A percentile compares a stretch with the other conserved stretches of the same genome.
These are phyloP conservation scores for Drechslerella coelobrocha DNA, from an alignment of 2,329 filamentous ascomycete genomes.

Conservation along the genomic window DNA sequence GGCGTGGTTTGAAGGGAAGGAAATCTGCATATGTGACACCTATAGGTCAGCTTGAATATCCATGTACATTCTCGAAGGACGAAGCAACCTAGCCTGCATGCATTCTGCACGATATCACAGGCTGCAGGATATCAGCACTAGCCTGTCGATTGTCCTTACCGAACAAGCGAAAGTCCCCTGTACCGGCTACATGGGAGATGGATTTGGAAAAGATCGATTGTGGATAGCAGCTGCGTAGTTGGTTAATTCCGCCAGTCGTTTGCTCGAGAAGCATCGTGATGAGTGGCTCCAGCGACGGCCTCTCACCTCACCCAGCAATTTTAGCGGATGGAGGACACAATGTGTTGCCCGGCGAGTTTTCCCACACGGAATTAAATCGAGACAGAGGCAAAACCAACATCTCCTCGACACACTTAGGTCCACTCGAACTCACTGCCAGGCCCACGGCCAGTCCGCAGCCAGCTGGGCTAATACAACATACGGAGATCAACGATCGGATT, in stretches of 20 bases:
- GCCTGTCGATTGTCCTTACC: slow-evolving; percentile 1
- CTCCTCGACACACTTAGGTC: slow-evolving; percentile 29
- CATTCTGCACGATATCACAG: background rate
- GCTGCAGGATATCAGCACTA: background rate
- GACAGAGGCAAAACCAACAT: slow-evolving; percentile 39
- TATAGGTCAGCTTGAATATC: background rate
- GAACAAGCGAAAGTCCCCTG: no score
- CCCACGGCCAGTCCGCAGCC: slow-evolving; percentile 10
- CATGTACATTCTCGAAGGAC: slow-evolving; percentile 5
- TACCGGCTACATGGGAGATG: no score
- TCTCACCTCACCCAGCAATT: no score
- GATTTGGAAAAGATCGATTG: no score
- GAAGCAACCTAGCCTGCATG: background rate
- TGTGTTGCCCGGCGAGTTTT: background rate
- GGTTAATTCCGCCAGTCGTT: no score
- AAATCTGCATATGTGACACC: background rate
- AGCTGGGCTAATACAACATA: slow-evolving; percentile 34
- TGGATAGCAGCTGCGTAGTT: no score
- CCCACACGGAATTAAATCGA: slow-evolving; percentile 9
- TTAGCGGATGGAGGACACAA: background rate
- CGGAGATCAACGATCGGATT: slow-evolving; percentile 29
- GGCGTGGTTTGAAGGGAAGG: background rate
- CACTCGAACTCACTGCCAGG: slow-evolving; percentile 7
- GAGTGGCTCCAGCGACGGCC: no score
- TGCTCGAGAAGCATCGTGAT: no score